Evolutionary conservation across 306 rosid genomes (phyloP).

Genomic region (Calophaca sinica): DNA sequence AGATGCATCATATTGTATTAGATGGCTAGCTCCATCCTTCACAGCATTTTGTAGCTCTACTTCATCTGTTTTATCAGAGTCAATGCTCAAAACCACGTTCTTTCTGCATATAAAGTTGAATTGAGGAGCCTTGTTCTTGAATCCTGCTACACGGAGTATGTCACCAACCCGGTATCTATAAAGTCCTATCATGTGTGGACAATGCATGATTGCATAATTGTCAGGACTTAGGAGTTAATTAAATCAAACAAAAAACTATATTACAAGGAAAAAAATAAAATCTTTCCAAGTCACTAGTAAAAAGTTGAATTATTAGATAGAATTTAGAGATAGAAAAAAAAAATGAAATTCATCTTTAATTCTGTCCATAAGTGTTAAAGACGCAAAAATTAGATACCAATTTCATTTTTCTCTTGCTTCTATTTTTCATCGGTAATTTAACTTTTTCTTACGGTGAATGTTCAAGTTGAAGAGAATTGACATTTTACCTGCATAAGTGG

Average conservation of each 20-base stretch:
- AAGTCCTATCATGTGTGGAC: conserved; percentile 52
- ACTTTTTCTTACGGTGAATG: too few relatives aligned
- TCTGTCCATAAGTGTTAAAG: too few relatives aligned
- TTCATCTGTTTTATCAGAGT: conserved; percentile 68
- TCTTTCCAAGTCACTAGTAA: too few relatives aligned
- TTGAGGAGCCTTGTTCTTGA: conserved; percentile 75
- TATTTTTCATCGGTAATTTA: too few relatives aligned
- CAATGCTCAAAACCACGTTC: conserved; percentile 64
- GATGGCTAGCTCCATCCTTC: conserved; percentile 51
- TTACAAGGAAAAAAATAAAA: too few relatives aligned
- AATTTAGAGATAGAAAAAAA: too few relatives aligned
- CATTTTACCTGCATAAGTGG: conserved; percentile 66
- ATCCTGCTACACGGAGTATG: conserved; percentile 66
- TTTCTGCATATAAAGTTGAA: conserved; percentile 69
- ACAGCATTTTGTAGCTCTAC: conserved; percentile 72
- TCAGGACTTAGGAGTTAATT: conserved; percentile 3
- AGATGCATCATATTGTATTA: conserved; percentile 45
- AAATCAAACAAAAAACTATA: not conserved
- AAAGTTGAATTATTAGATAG: too few relatives aligned
- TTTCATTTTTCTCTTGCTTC: too few relatives aligned
- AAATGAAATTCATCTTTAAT: too few relatives aligned
- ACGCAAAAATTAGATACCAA: too few relatives aligned
- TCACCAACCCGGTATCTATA: conserved; percentile 68
- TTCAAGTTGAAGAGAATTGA: not conserved
- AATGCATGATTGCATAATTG: not conserved